Base-by-base conservation (phyloP, 805 yeast species). In the Saturnispora sanitii region DNA sequence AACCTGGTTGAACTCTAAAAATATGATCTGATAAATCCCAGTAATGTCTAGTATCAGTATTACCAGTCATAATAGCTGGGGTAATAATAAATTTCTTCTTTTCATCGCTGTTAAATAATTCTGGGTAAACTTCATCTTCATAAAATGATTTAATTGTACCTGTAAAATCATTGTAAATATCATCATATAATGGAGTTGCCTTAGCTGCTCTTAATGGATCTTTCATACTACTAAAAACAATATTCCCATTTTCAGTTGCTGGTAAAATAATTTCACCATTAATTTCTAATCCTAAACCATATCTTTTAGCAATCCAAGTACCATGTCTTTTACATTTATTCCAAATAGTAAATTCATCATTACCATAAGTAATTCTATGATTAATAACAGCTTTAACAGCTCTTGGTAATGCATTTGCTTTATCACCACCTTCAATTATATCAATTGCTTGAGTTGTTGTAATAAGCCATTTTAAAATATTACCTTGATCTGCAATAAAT, bases 361-460 rank as follows among this genome's bases (percentile, higher is more conserved):
- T 68, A 46, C 77, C 85, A 34, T 76, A 61, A 6, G 60, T 37
- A 32, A 58, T 66, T 53, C 94, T 67, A 52, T 80, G 81, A 58
- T 84, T 82, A 33, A 79, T 65, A 27, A 68, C 53, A 32, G 77
- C 64, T 23, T 60, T 57, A 3, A 73, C 73, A 20, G 65, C 58
- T 54, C 82, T 90, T 2, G 94, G 94, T 35, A 83, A 61, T 1
- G 92, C 87, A 53, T 83, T 83, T 20, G 79, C 68, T 59, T 83
- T 83, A 43, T 77, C 70, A 33, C 94, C 94, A 22, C 92, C 92
- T 11, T 60, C 53, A 44, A 84, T 66, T 19, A 79, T 67, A 51
- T 80, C 86, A 35, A 72, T 67, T 0, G 90, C 82, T 57, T 77
- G 84, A 4, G 84, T 70, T 0, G 90, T 81, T 40, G 68, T 64